Base-by-base conservation (phyloP, 2,329 filamentous ascomycete genomes). In the Xylariaceae sp. region DNA sequence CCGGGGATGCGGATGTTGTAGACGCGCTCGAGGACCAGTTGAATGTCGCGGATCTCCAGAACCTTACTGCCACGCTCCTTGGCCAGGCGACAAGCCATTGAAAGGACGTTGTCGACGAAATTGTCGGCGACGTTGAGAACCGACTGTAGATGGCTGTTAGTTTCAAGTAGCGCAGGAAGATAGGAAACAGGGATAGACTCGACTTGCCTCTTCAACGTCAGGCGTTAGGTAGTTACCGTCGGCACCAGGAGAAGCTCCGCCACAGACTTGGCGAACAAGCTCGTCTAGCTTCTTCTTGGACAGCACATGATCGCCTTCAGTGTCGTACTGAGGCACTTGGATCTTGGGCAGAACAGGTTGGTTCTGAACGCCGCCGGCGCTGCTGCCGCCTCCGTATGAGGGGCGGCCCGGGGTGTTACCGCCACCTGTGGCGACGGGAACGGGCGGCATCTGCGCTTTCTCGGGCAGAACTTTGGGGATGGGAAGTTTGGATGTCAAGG, bases 261-360 rank as follows among this genome's bases (percentile, higher is more conserved):
- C 91, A 33, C 90, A 95, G 51, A 97, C 90, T 70, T 97, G 92
- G 44, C 91, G 83, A 9, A 97, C 91, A 35, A 99, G 78, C 66
- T 96, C 92, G 64, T 99, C 91, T 38, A 99, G 78, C 73, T 96
- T 97, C 74, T 95, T 95, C 81, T 96, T 96, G 73, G 87, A 95
- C n/a, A 99, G 76, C 1, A 99, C 87, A 39, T 91, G 86, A 62
- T 96, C 90, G 22, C 90, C 90, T 65, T 96, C 91, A 30, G 89
- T 89, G 66, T 97, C 92, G 51, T 96, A 84, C 49, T 89, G 88
- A 68, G 89, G 95, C 0, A 85, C 83, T 0, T 90, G 89, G 40
- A 89, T 82, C 64, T 90, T 91, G 48, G 85, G 75, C 53, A 97
- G 80, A 2, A 89, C 89, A 0, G 94, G 91, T 63, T 96, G 90